Percentiles rank a stretch among this genome's conserved stretches.
Conservation (phyloP, 768 basidiomycete genomes). For the Mycena venus region DNA sequence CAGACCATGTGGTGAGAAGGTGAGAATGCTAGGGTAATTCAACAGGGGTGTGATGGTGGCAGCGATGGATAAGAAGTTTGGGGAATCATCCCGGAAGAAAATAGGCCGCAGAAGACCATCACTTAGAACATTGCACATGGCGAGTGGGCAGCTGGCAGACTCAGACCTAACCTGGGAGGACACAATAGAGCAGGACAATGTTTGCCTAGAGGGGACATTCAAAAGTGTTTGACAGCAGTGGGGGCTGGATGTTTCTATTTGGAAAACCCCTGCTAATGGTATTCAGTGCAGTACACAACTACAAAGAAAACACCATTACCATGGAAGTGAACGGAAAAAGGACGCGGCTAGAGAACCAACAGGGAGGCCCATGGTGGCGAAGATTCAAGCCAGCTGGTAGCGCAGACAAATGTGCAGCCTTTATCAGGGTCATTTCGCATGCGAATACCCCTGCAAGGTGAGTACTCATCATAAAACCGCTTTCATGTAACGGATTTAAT, state of each 20-base stretch:
- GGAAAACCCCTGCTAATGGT: slow-evolving; percentile 34
- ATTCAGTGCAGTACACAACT: slow-evolving; percentile 23
- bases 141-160: slow-evolving; percentile 1
- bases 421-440: neutral
- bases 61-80: slow-evolving; percentile 38
- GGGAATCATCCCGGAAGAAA: slow-evolving; percentile 13
- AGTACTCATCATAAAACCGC: no score
- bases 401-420: neutral
- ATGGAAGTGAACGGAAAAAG: no score
- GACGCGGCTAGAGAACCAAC: no score
- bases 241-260: slow-evolving; percentile 29
- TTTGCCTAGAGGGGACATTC: slow-evolving; percentile 7
- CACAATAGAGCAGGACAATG: slow-evolving; percentile 21
- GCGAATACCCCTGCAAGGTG: neutral
- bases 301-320: no score
- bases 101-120: slow-evolving; percentile 26
- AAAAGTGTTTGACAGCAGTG: slow-evolving; percentile 41
- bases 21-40: no score
- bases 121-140: slow-evolving; percentile 43
- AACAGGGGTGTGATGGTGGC: slow-evolving; percentile 48
- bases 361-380: no score
- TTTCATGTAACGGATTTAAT: no score
- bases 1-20: slow-evolving; percentile 34
- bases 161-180: slow-evolving; percentile 21
- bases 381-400: no score